Conservation (phyloP, 768 basidiomycete species). For the Lactifluus volemus region DNA sequence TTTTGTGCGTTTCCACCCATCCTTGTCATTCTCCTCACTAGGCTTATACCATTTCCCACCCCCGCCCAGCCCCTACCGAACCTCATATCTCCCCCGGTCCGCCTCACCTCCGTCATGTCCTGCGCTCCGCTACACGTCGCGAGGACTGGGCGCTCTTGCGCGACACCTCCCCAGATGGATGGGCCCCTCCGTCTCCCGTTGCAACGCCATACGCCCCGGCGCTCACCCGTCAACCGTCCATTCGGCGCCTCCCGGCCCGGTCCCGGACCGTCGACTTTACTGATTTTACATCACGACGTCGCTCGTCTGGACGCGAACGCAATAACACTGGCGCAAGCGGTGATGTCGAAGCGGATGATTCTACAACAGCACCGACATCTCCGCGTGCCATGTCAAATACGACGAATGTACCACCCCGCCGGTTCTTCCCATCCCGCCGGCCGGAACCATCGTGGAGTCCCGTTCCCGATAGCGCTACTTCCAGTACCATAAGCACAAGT, state of each 20-base stretch:
- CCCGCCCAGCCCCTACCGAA: neutral
- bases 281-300: slow-evolving; percentile 60
- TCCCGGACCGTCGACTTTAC: slow-evolving; percentile 58
- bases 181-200: neutral
- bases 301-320: slow-evolving; percentile 37
- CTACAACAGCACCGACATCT: neutral
- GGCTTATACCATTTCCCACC: neutral
- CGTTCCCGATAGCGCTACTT: neutral
- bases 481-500: neutral
- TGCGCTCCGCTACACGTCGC: slow-evolving; percentile 5
- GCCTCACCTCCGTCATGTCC: slow-evolving; percentile 6
- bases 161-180: slow-evolving; percentile 8
- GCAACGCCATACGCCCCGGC: slow-evolving; percentile 18
- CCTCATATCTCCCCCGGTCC: slow-evolving; percentile 4
- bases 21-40: neutral
- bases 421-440: slow-evolving; percentile 16
- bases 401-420: slow-evolving; percentile 9
- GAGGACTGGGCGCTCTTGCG: slow-evolving; percentile 15
- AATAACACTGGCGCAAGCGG: slow-evolving; percentile 7
- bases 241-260: slow-evolving; percentile 34
- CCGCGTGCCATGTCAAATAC: slow-evolving; percentile 9
- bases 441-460: slow-evolving; percentile 15
- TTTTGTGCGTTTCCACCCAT: slow-evolving; percentile 1
- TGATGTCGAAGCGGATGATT: slow-evolving; percentile 13
- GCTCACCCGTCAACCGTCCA: slow-evolving; percentile 32